Evolutionary conservation across 768 basidiomycete species (phyloP).

Genomic region (Leccinum sublutescens): DNA sequence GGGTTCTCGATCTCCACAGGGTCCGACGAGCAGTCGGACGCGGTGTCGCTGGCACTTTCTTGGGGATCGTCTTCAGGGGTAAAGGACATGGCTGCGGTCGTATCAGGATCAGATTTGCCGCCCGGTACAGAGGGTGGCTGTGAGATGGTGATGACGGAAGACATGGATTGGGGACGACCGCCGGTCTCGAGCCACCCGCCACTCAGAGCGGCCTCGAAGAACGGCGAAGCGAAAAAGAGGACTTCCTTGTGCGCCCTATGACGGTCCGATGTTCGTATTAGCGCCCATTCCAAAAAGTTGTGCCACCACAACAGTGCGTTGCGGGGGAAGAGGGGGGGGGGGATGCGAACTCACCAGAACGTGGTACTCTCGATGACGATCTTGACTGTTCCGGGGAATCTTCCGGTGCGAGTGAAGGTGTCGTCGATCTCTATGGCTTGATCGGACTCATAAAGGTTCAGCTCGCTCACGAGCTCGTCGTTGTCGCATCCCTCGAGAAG

Average conservation of each 20-base stretch:
- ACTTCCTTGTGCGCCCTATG: constrained; percentile 89
- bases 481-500: constrained; percentile 72
- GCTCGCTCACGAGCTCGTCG: constrained; percentile 67
- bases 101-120: constrained; percentile 39
- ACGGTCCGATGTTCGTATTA: constrained; percentile 1
- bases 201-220: constrained; percentile 88
- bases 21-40: constrained; percentile 40
- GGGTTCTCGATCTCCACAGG: constrained; percentile 40
- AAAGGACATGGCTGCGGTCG: constrained; percentile 57
- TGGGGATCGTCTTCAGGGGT: constrained; percentile 51
- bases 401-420: constrained; percentile 63
- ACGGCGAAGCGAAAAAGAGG: constrained; percentile 89
- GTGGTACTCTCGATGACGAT: constrained; percentile 86
- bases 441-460: constrained; percentile 64
- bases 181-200: constrained; percentile 93
- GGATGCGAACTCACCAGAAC: constrained; percentile 74
- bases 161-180: constrained; percentile 73
- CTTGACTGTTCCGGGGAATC: constrained; percentile 85
- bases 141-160: constrained; percentile 81
- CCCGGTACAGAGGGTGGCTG: constrained; percentile 65
- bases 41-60: constrained; percentile 32
- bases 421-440: constrained; percentile 78
- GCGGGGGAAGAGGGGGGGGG: not conserved
- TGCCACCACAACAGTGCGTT: not conserved
- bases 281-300: constrained; percentile 4